A percentile compares a stretch with the other conserved stretches of the same genome.
Conservation (phyloP, 1,139 yeast genomes). For the Wickerhamomyces sp. region DNA sequence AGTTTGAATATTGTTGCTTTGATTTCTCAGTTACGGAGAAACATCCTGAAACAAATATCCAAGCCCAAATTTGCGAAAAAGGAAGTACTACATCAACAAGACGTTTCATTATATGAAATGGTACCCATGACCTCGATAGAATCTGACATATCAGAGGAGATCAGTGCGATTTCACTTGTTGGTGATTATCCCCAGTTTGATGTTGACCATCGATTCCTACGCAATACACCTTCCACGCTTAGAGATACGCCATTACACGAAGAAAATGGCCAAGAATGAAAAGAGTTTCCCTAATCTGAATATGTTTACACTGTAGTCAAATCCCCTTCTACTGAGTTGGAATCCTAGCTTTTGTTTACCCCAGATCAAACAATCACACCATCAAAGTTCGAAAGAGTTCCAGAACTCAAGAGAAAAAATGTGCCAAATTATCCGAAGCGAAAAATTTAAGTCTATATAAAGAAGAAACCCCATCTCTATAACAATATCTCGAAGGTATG, state of each 20-base stretch:
- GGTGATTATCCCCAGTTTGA: slow-evolving; percentile 23
- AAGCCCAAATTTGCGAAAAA: neutral
- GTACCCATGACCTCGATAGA: slow-evolving; percentile 3
- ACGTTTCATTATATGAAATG: slow-evolving; percentile 7
- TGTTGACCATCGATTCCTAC: slow-evolving; percentile 21
- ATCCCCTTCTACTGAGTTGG: too few species aligned
- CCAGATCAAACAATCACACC: too few species aligned
- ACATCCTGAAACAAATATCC: neutral
- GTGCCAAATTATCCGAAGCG: too few species aligned
- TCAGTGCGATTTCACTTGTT: slow-evolving; percentile 14
- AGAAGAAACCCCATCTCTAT: too few species aligned
- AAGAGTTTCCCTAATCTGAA: too few species aligned
- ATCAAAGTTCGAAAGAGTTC: too few species aligned
- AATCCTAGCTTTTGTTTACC: too few species aligned
- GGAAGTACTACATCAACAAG: neutral
- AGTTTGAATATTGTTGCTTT: slow-evolving; percentile 17
- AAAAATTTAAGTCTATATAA: too few species aligned
- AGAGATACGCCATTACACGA: neutral
- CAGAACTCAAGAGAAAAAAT: too few species aligned
- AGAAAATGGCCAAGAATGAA: too few species aligned
- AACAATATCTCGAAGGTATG: too few species aligned
- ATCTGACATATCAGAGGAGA: slow-evolving; percentile 8
- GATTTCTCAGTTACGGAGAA: slow-evolving; percentile 4
- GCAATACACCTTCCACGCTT: slow-evolving; percentile 22
- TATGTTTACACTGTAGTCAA: too few species aligned